A percentile compares a stretch with the other conserved stretches of the same genome.
phyloP scores from a whole-genome alignment of 2,329 filamentous ascomycete species.

The Scytalidium lignicola region DNA sequence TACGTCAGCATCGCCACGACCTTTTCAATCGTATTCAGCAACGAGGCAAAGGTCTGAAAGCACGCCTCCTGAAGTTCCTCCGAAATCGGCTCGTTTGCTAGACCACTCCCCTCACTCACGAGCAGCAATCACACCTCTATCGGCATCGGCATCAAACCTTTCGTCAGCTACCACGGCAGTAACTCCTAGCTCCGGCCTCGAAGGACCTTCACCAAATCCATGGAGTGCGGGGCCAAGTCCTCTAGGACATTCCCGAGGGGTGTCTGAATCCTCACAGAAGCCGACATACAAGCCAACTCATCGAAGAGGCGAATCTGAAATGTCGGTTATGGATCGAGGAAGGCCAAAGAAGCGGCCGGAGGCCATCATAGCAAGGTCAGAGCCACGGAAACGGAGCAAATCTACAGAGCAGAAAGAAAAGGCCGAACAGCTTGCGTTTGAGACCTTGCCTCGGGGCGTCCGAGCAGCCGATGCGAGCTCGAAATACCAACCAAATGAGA shows the following conservation, averaged over 20 bases:
- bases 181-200: conserved; percentile 12
- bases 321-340: conserved; percentile 56
- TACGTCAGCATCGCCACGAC: conserved; percentile 9
- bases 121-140: conserved; percentile 37
- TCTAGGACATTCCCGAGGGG: conserved; percentile 15
- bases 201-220: conserved; percentile 17
- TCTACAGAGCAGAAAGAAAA: neutral
- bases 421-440: conserved; percentile 52
- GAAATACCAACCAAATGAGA: conserved; percentile 43
- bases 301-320: conserved; percentile 51
- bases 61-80: conserved; percentile 33
- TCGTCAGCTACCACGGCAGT: conserved; percentile 16
- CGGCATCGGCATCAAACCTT: conserved; percentile 21
- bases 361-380: conserved; percentile 30
- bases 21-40: conserved; percentile 13
- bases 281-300: conserved; percentile 30
- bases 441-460: conserved; percentile 55
- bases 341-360: conserved; percentile 52
- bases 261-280: conserved; percentile 21
- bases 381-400: conserved; percentile 36
- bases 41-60: conserved; percentile 42
- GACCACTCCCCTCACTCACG: conserved; percentile 44
- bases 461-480: conserved; percentile 46
- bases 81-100: conserved; percentile 34
- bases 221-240: conserved; percentile 10